These are phyloP conservation scores for Agrostemma githago DNA, from an alignment of 148 eudicot genomes.

Conservation along the genomic window DNA sequence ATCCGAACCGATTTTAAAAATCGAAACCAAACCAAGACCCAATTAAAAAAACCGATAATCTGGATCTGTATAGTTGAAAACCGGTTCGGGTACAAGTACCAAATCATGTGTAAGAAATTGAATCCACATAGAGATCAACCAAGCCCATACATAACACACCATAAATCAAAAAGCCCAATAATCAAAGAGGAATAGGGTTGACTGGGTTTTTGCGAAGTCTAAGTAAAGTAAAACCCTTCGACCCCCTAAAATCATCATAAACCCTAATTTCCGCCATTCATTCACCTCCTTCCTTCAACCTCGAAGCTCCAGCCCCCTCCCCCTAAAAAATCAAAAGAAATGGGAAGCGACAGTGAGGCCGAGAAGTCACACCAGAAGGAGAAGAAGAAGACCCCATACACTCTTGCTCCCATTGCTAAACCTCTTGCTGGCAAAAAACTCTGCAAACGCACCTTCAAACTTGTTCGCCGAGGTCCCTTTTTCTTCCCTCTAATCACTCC, in stretches of 20 bases:
- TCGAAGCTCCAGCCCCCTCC: no score
- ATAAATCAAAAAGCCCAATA: background rate
- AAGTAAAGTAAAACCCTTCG: background rate
- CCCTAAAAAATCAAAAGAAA: slow-evolving; percentile 5
- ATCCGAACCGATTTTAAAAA: no score
- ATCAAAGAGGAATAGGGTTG: background rate
- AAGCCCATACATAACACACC: no score
- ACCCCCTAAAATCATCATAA: background rate
- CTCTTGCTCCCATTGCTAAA: slow-evolving; percentile 82
- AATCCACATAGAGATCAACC: no score
- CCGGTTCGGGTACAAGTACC: no score
- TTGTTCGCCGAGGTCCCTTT: slow-evolving; percentile 65
- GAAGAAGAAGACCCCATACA: slow-evolving; percentile 48
- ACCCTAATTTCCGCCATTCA: background rate
- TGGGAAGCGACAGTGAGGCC: slow-evolving; percentile 74
- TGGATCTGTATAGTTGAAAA: no score
- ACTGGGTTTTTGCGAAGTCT: background rate
- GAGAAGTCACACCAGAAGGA: slow-evolving; percentile 57
- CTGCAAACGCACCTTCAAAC: slow-evolving; percentile 73
- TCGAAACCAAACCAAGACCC: no score
- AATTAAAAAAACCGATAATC: no score
- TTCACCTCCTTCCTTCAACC: background rate
- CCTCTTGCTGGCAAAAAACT: slow-evolving; percentile 97
- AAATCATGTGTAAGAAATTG: no score
- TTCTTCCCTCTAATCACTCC: no score